A percentile compares a stretch with the other conserved stretches of the same genome.
Evolutionary conservation across 306 rosid species (phyloP).

Genomic region (Oxytropis ochrocephala): DNA sequence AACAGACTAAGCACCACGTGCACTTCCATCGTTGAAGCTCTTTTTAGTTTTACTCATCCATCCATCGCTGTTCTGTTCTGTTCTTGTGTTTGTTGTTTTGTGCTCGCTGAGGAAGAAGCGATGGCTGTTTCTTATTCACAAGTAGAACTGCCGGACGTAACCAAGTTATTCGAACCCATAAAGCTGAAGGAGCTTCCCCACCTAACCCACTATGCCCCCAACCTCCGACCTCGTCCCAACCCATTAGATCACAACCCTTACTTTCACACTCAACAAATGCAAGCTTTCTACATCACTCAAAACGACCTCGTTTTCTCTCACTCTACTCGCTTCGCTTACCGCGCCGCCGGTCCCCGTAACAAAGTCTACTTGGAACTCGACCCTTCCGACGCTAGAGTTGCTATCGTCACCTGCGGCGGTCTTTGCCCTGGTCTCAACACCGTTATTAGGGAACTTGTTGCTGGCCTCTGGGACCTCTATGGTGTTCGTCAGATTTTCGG

Average conservation of each 20-base stretch:
- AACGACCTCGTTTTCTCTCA: constrained; percentile 18
- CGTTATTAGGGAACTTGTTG: constrained; percentile 65
- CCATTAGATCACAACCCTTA: constrained; percentile 18
- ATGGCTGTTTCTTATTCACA: neutral
- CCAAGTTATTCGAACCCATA: constrained; percentile 13
- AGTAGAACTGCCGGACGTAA: neutral
- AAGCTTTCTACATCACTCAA: constrained; percentile 7
- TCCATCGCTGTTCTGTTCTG: no score
- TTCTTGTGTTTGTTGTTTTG: neutral
- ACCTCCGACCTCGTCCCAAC: constrained; percentile 3
- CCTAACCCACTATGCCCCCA: neutral
- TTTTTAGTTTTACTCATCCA: no score
- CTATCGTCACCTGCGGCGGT: constrained; percentile 51
- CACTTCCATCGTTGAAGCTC: no score
- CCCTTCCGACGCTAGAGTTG: constrained; percentile 30
- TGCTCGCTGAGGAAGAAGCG: neutral
- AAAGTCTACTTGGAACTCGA: neutral
- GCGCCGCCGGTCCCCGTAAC: constrained; percentile 27
- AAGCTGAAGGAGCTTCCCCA: constrained; percentile 3
- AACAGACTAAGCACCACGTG: no score
- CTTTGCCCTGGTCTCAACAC: constrained; percentile 73
- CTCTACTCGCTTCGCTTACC: constrained; percentile 14
- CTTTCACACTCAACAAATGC: constrained; percentile 6
- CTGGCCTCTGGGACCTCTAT: constrained; percentile 53
- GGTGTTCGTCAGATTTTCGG: constrained; percentile 69